These are phyloP conservation scores for Aschersonia sp. DNA, from an alignment of 2,329 filamentous ascomycete species.

Conservation along the genomic window DNA sequence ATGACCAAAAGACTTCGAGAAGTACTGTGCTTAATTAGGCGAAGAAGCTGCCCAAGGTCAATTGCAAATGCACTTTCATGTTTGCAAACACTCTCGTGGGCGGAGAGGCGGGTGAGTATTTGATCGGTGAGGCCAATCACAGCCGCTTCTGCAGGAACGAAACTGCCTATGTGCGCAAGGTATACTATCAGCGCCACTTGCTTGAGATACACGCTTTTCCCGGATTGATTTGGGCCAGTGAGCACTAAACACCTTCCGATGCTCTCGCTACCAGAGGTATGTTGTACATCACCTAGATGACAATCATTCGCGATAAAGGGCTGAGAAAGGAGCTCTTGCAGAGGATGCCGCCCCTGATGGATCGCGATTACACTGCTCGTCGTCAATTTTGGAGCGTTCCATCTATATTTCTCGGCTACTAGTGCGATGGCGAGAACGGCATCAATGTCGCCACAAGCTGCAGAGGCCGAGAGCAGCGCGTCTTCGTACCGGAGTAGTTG, in stretches of 20 bases:
- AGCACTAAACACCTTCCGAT: conserved; percentile 47
- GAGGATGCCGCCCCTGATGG: conserved; percentile 63
- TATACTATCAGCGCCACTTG: conserved; percentile 85
- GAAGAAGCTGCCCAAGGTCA: conserved; percentile 74
- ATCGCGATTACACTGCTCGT: conserved; percentile 58
- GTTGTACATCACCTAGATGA: conserved; percentile 46
- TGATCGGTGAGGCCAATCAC: conserved; percentile 80
- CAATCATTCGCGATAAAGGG: conserved; percentile 77
- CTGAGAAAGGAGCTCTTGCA: conserved; percentile 73
- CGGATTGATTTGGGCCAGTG: conserved; percentile 91
- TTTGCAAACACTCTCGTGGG: conserved; percentile 46
- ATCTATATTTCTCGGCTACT: conserved; percentile 60
- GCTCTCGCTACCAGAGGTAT: conserved; percentile 5
- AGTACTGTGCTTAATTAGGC: conserved; percentile 62
- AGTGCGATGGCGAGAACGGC: conserved; percentile 67
- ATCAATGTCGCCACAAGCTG: conserved; percentile 76
- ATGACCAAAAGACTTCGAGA: conserved; percentile 69
- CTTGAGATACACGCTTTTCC: conserved; percentile 92
- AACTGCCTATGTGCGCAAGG: conserved; percentile 84
- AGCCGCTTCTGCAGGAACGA: conserved; percentile 67
- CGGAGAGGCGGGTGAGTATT: conserved; percentile 75
- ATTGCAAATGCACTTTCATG: conserved; percentile 53
- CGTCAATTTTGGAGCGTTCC: conserved; percentile 56
- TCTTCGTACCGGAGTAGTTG: conserved; percentile 55
- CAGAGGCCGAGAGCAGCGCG: conserved; percentile 53